phyloP scores from a whole-genome alignment of 306 rosid genomes.

The Lotus japonicus region DNA sequence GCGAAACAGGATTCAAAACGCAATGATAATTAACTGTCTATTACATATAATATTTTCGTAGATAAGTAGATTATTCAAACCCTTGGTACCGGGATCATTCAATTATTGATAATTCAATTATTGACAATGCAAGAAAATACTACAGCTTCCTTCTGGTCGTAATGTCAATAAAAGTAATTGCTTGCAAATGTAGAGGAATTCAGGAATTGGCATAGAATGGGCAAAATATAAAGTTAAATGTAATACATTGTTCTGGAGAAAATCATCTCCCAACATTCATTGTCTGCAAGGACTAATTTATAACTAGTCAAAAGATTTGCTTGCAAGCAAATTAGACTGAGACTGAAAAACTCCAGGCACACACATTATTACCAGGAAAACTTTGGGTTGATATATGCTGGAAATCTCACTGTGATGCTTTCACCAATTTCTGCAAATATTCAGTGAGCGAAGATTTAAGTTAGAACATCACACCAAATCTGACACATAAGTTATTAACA shows the following conservation, averaged over 20 bases:
- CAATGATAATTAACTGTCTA: neutral
- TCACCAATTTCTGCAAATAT: constrained; percentile 54
- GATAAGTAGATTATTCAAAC: too few species aligned
- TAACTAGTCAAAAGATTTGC: too few species aligned
- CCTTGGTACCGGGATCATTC: neutral
- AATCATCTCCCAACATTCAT: constrained; percentile 28
- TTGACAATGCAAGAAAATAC: neutral
- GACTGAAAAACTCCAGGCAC: constrained; percentile 26
- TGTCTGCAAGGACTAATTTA: constrained; percentile 17
- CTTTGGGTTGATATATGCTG: constrained; percentile 10
- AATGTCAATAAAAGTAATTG: constrained; percentile 5
- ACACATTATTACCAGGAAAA: constrained; percentile 44
- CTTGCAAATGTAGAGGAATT: constrained; percentile 2
- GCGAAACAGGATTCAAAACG: neutral
- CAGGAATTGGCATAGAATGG: constrained; percentile 10
- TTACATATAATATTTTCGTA: too few species aligned
- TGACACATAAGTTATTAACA: neutral
- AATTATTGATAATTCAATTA: neutral
- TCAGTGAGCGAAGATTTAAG: constrained; percentile 11
- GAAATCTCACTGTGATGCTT: constrained; percentile 46
- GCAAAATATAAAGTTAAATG: constrained; percentile 7
- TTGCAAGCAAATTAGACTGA: too few species aligned
- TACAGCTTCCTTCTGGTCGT: constrained; percentile 14
- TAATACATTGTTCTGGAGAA: constrained; percentile 3
- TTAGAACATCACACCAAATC: neutral